phyloP scores from a whole-genome alignment of 2,329 filamentous ascomycete genomes.

The Colletotrichum sp. region DNA sequence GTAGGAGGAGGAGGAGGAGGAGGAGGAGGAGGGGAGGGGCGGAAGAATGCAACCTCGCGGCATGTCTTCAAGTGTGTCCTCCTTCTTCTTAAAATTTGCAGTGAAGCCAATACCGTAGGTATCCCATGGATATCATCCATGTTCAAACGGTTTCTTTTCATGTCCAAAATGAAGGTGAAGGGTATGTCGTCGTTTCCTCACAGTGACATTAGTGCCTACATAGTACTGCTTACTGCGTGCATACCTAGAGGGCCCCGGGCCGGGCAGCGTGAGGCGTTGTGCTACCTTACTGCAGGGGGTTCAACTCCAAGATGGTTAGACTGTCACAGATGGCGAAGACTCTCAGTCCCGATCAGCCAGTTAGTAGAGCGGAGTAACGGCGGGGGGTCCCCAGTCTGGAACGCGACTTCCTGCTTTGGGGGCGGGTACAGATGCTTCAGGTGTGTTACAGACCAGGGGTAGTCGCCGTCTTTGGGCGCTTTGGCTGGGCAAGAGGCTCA shows the following conservation, averaged over 20 bases:
- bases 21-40: neutral
- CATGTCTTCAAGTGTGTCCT: neutral
- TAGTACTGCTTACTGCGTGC: no score
- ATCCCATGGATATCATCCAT: neutral
- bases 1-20: neutral
- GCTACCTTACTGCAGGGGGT: neutral
- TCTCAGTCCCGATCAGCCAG: neutral
- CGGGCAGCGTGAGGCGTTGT: neutral
- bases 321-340: slow-evolving; percentile 4
- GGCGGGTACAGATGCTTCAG: slow-evolving; percentile 44
- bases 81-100: neutral
- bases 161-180: neutral
- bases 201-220: neutral
- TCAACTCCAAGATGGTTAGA: neutral
- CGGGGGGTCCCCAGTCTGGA: neutral
- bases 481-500: neutral
- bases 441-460: slow-evolving; percentile 52
- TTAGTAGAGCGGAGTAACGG: neutral
- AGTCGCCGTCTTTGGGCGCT: neutral
- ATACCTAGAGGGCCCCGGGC: no score
- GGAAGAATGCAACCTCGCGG: neutral
- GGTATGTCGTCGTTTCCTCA: neutral
- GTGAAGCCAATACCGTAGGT: neutral
- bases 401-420: neutral
- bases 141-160: neutral